These are phyloP conservation scores for Fabrea salina DNA, from an alignment of 169 alveolate genomes.

Conservation along the genomic window DNA sequence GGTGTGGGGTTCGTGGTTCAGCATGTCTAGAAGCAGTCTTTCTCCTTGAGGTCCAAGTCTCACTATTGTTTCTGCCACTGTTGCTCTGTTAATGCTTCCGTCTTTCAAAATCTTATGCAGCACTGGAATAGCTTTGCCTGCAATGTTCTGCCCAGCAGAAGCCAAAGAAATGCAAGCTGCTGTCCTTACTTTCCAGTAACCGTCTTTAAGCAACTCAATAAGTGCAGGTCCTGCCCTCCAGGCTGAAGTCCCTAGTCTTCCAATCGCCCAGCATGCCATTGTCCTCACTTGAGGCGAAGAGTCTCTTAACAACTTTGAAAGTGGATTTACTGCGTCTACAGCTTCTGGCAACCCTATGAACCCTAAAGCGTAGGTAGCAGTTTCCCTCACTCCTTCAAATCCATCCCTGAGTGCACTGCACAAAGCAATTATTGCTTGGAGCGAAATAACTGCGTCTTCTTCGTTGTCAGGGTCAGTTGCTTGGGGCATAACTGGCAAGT, in stretches of 20 bases:
- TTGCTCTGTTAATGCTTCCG: constrained; percentile 61
- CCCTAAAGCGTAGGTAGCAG: constrained; percentile 61
- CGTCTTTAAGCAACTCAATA: constrained; percentile 49
- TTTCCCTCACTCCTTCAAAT: constrained; percentile 57
- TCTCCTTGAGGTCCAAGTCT: constrained; percentile 70
- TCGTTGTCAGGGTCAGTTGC: constrained; percentile 24
- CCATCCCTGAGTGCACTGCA: neutral
- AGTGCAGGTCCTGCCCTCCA: constrained; percentile 50
- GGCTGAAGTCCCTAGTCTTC: constrained; percentile 63
- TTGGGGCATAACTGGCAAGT: constrained; percentile 38
- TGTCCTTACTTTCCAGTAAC: constrained; percentile 78
- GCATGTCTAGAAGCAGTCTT: constrained; percentile 44
- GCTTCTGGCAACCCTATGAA: constrained; percentile 71
- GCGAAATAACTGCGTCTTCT: neutral
- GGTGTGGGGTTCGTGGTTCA: constrained; percentile 59
- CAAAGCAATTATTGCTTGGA: neutral
- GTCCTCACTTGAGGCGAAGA: constrained; percentile 58
- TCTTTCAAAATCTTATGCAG: constrained; percentile 59
- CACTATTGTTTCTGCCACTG: constrained; percentile 72
- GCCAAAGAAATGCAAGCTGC: constrained; percentile 75
- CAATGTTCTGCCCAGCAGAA: constrained; percentile 56
- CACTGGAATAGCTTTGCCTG: constrained; percentile 55
- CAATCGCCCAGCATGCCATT: constrained; percentile 68
- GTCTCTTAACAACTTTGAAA: constrained; percentile 43
- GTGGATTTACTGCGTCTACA: constrained; percentile 49